These are phyloP conservation scores for Fragilariopsis cylindrus DNA, from an alignment of 108 stramenopile genomes.

Conservation along the genomic window DNA sequence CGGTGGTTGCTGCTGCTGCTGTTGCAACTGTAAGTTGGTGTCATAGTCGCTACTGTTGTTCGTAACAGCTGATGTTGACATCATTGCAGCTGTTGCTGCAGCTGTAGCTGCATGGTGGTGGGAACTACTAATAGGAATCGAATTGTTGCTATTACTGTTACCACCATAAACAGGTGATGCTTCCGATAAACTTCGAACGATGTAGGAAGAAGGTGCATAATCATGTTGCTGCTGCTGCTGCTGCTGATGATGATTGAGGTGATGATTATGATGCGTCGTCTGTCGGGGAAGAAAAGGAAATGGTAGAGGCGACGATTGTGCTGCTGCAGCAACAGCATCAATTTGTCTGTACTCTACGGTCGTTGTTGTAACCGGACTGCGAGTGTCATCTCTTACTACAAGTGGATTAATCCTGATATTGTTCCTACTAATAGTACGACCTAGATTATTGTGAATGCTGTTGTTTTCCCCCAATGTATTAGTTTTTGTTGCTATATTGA, in stretches of 20 bases:
- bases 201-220: background rate
- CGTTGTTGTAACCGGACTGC: background rate
- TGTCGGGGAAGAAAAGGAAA: background rate
- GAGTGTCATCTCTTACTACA: slow-evolving; percentile 4
- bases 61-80: background rate
- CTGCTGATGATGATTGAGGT: background rate
- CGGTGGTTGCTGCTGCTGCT: background rate
- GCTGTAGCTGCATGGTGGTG: background rate
- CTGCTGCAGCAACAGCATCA: background rate
- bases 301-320: background rate
- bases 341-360: background rate
- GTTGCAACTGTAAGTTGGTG: background rate
- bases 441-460: too few species aligned
- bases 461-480: too few species aligned
- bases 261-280: background rate
- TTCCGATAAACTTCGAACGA: slow-evolving; percentile 3
- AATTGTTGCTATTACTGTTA: too few species aligned
- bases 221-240: slow-evolving; percentile 9
- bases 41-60: slow-evolving; percentile 12
- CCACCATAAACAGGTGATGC: background rate
- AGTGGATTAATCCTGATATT: background rate
- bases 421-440: too few species aligned
- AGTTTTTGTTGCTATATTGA: too few species aligned
- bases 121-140: background rate
- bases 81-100: background rate